Evolutionary conservation across 192 early-diverging fungal genomes (phyloP).

Genomic region (Coemansia sp.): DNA sequence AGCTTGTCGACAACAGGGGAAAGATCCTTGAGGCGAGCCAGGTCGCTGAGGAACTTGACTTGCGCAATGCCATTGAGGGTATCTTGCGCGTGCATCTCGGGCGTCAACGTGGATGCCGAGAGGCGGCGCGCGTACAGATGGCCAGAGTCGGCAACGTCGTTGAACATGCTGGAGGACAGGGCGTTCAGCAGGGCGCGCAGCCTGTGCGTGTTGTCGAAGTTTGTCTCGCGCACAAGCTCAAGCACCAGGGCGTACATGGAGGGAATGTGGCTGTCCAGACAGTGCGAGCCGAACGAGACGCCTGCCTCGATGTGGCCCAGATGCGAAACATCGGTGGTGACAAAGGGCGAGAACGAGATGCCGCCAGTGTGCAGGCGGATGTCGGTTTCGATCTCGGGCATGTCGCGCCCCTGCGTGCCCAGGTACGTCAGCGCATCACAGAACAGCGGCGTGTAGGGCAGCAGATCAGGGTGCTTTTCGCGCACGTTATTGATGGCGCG

Average conservation of each 20-base stretch:
- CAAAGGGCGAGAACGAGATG: conserved; percentile 67
- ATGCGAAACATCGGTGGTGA: conserved; percentile 67
- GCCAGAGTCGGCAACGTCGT: conserved; percentile 80
- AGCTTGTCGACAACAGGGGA: conserved; percentile 64
- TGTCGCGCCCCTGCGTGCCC: conserved; percentile 65
- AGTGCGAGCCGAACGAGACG: conserved; percentile 64
- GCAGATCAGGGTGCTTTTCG: conserved; percentile 66
- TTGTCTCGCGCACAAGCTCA: conserved; percentile 71
- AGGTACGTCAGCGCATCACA: conserved; percentile 66
- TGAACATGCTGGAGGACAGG: conserved; percentile 72
- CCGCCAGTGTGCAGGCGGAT: conserved; percentile 87
- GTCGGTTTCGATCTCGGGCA: conserved; percentile 86
- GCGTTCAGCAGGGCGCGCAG: conserved; percentile 76
- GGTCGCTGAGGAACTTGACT: conserved; percentile 77
- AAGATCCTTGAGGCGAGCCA: conserved; percentile 66
- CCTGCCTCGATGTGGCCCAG: conserved; percentile 68
- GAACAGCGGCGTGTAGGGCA: conserved; percentile 78
- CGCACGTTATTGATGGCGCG: conserved; percentile 68
- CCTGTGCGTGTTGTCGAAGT: conserved; percentile 71
- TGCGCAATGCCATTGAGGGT: conserved; percentile 63
- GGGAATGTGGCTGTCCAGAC: conserved; percentile 73
- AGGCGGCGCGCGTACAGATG: conserved; percentile 80
- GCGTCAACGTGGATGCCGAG: conserved; percentile 65
- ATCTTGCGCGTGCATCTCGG: conserved; percentile 58
- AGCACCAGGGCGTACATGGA: conserved; percentile 73